These are phyloP conservation scores for Coemansia sp. DNA, from an alignment of 192 early-diverging fungal species.

Conservation along the genomic window DNA sequence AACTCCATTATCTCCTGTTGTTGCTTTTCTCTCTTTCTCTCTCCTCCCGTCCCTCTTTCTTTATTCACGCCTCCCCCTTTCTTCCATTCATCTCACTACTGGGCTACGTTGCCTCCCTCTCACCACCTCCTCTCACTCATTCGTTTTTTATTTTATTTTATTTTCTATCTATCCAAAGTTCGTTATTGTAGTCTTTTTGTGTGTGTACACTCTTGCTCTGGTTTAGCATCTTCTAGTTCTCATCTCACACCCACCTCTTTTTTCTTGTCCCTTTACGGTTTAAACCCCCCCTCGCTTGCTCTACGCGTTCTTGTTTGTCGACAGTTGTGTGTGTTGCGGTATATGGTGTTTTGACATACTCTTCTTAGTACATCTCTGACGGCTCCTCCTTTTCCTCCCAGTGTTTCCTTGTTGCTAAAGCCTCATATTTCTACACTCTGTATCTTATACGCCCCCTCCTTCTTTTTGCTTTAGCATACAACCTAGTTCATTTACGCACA, in stretches of 20 bases:
- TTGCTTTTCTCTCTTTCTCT: background rate
- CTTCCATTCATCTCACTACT: constrained; percentile 9
- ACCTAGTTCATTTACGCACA: background rate
- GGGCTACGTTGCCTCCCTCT: constrained; percentile 11
- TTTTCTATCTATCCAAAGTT: background rate
- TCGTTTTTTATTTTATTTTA: background rate
- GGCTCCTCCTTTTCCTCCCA: background rate
- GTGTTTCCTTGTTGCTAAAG: background rate
- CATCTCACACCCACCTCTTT: background rate
- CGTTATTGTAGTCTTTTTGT: background rate
- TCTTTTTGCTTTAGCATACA: no score
- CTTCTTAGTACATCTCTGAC: background rate
- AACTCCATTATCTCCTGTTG: constrained; percentile 12
- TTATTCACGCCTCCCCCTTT: constrained; percentile 12
- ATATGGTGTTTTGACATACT: background rate
- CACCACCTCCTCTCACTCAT: background rate
- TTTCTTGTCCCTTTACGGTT: background rate
- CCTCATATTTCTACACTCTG: background rate
- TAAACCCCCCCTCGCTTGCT: background rate
- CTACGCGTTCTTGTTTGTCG: background rate
- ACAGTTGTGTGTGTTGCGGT: background rate
- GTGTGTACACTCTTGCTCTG: background rate
- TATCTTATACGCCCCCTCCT: background rate
- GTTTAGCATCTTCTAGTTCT: background rate
- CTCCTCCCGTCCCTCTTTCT: constrained; percentile 5